Evolutionary conservation across 2,329 filamentous ascomycete species (phyloP), one percentile per base, ranked within the genome.

Genomic region (Sporothrix variecibatus): DNA sequence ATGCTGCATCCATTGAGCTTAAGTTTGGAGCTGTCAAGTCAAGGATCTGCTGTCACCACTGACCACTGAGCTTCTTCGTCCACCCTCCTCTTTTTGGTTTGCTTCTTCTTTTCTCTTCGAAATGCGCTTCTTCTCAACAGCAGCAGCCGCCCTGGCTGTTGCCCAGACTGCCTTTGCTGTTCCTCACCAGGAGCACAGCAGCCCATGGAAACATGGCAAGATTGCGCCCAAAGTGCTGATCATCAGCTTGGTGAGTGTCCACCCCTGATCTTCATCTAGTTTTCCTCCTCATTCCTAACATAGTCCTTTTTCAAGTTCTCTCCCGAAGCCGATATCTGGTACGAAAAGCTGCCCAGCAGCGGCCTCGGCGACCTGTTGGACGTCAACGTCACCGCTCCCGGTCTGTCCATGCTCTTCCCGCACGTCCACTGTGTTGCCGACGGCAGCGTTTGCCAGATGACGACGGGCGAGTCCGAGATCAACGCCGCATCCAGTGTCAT

Each of bases 391-490:
- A 85, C 88, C 2, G 80, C 90, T 0, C 87, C 89, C 0, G 91
- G 91, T 1, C 84, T 92, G 12, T 92, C 90, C 0, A 89, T 91
- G 78, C 81, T 91, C 2, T 93, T 87, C 79, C 91, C 91, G 0
- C 82, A 87, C 23, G 86, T 90, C 0, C 88, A 91, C 80, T 95
- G 92, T 81, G 90, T 88, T 0, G 82, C 82, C 12, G 82, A 90
- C 77, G 84, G 87, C 40, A 84, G 86, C 2, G 83, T 94, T 67
- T 94, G 93, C 81, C 92, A 94, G 79, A 78, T 93, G 64, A 89
- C 89, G 9, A 89, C 90, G 1, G 92, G 92, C 73, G 90, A 92
- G 80, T 85, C 86, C 11, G 92, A 94, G 82, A 93, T 94, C 83
- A 95, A 94, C 79, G 91, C 93, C 0, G 93, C 93, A 0, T 82